These are phyloP conservation scores for Fraxinus ornus DNA, from an alignment of 305 asterid species.

Conservation along the genomic window DNA sequence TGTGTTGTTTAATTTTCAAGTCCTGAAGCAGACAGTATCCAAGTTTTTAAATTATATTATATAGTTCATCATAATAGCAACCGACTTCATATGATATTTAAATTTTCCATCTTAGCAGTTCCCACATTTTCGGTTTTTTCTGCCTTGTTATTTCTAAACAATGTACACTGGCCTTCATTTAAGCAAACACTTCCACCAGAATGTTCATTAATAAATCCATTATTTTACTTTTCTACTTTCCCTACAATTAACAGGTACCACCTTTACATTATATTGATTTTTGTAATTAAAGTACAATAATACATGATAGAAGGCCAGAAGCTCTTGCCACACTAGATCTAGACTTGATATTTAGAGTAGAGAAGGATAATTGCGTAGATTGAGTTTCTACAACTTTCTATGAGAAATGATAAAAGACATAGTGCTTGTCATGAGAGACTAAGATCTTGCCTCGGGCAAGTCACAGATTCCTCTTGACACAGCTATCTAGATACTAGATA, in stretches of 20 bases:
- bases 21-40: neutral
- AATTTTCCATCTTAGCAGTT: slow-evolving; percentile 13
- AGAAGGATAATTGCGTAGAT: neutral
- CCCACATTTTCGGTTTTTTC: neutral
- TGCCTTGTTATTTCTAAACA: neutral
- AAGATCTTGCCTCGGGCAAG: neutral
- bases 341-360: neutral
- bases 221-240: neutral
- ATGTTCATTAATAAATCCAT: neutral
- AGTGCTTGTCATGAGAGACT: neutral
- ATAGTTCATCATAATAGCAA: neutral
- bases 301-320: neutral
- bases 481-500: neutral
- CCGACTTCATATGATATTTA: neutral
- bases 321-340: neutral
- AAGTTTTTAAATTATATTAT: neutral
- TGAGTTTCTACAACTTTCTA: neutral
- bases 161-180: neutral
- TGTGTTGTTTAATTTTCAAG: neutral
- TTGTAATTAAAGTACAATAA: neutral
- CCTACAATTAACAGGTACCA: neutral
- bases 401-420: neutral
- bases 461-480: neutral
- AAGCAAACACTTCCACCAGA: neutral
- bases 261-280: neutral